Evolutionary conservation across 192 early-diverging fungal species (phyloP).

Genomic region (Linderina pennispora): DNA sequence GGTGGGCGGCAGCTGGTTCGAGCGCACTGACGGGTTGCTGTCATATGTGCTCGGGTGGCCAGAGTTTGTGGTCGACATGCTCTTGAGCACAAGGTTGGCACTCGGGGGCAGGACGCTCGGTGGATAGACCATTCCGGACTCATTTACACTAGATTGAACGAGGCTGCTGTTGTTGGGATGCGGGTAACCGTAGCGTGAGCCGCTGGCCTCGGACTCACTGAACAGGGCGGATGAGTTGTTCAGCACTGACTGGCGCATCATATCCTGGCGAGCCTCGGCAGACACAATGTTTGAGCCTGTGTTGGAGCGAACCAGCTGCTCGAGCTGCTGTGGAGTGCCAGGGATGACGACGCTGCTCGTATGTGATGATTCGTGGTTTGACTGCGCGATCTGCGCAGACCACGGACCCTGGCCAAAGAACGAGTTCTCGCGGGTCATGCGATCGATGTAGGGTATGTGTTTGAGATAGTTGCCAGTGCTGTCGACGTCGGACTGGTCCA

Average conservation of each 20-base stretch:
- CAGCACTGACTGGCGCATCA: constrained; percentile 9
- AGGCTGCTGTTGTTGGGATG: constrained; percentile 1
- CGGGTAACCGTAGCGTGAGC: not conserved
- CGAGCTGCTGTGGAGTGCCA: constrained; percentile 2
- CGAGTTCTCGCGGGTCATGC: constrained; percentile 33
- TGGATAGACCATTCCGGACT: constrained; percentile 8
- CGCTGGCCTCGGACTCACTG: not conserved
- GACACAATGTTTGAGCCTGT: constrained; percentile 17
- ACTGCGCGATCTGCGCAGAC: constrained; percentile 24
- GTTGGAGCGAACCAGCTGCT: constrained; percentile 31
- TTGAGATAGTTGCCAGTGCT: constrained; percentile 24
- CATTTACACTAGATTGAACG: too few relatives aligned
- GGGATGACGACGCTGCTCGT: not conserved
- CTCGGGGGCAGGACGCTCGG: constrained; percentile 34
- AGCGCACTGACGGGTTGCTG: too few relatives aligned
- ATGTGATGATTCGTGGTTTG: not conserved
- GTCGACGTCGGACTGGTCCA: too few relatives aligned
- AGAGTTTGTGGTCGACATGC: too few relatives aligned
- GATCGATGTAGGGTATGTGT: constrained; percentile 41
- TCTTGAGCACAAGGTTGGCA: constrained; percentile 17
- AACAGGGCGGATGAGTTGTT: constrained; percentile 7
- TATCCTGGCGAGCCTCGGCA: constrained; percentile 14
- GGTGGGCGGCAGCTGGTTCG: too few relatives aligned
- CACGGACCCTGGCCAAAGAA: constrained; percentile 41
- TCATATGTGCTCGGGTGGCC: too few relatives aligned